Evolutionary conservation across 495 filamentous ascomycete genomes (phyloP).

Genomic region (Neurospora tetrasperma): DNA sequence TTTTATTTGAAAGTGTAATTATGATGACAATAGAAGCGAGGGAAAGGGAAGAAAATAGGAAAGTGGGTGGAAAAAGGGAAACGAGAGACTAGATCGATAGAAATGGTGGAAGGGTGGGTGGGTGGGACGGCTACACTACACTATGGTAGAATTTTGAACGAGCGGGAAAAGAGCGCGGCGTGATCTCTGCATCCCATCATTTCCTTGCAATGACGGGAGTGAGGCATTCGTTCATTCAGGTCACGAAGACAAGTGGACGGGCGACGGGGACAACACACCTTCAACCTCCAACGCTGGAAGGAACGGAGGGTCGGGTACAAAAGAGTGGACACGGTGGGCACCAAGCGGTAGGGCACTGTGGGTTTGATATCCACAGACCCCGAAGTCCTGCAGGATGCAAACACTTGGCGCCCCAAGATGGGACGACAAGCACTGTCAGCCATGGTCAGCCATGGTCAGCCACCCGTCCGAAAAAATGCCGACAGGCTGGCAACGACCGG

Average conservation of each 20-base stretch:
- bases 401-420: not conserved
- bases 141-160: not conserved
- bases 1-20: not conserved
- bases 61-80: not conserved
- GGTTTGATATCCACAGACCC: not conserved
- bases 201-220: not conserved
- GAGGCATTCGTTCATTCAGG: not conserved
- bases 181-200: not conserved
- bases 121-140: not conserved
- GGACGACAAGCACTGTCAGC: not conserved
- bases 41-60: not conserved
- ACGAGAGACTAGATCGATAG: not conserved
- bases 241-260: not conserved
- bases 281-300: not conserved
- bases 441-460: not conserved
- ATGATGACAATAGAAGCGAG: not conserved
- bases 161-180: not conserved
- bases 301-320: conserved; percentile 1
- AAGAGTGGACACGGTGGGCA: not conserved
- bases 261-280: not conserved
- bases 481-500: not conserved
- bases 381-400: not conserved
- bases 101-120: not conserved
- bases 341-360: not conserved
- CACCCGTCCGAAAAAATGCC: not conserved